phyloP scores from a whole-genome alignment of 352 stramenopile genomes.

The Phytophthora vignae region DNA sequence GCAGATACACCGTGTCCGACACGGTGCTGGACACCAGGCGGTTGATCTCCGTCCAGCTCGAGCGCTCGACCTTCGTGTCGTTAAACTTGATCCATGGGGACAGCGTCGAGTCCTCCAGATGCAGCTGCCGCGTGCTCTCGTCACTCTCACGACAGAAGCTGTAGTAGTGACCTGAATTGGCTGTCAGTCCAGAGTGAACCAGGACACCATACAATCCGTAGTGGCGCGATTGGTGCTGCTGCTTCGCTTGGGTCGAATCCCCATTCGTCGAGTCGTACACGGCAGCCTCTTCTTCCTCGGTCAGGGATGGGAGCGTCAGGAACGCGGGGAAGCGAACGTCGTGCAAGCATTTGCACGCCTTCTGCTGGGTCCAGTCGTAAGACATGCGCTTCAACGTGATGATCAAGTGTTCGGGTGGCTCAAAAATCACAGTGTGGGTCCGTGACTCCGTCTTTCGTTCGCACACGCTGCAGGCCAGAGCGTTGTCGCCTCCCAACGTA shows the following conservation, averaged over 20 bases:
- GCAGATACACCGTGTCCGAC: slow-evolving; percentile 89
- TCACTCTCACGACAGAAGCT: slow-evolving; percentile 89
- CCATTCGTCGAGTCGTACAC: slow-evolving; percentile 25
- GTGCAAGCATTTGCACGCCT: slow-evolving; percentile 88
- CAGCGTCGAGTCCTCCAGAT: slow-evolving; percentile 79
- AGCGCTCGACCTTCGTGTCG: slow-evolving; percentile 83
- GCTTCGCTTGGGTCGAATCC: slow-evolving; percentile 23
- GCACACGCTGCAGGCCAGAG: slow-evolving; percentile 76
- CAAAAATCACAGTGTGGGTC: slow-evolving; percentile 82
- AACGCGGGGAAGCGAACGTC: slow-evolving; percentile 81
- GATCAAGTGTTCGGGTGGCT: slow-evolving; percentile 85
- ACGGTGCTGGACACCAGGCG: slow-evolving; percentile 77
- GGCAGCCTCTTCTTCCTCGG: slow-evolving; percentile 55
- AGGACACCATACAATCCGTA: slow-evolving; percentile 92
- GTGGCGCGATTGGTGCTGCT: slow-evolving; percentile 51
- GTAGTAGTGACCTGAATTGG: slow-evolving; percentile 93
- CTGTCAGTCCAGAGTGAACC: slow-evolving; percentile 88
- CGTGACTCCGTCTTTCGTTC: slow-evolving; percentile 82
- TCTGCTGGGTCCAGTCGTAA: slow-evolving; percentile 90
- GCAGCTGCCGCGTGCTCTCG: slow-evolving; percentile 71
- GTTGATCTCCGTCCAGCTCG: slow-evolving; percentile 88
- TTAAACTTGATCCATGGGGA: slow-evolving; percentile 94
- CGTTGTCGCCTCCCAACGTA: slow-evolving; percentile 84
- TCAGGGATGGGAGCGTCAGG: slow-evolving; percentile 75
- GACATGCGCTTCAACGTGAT: slow-evolving; percentile 92